Evolutionary conservation across 2,329 filamentous ascomycete species (phyloP).

Genomic region (Onygena corvina): DNA sequence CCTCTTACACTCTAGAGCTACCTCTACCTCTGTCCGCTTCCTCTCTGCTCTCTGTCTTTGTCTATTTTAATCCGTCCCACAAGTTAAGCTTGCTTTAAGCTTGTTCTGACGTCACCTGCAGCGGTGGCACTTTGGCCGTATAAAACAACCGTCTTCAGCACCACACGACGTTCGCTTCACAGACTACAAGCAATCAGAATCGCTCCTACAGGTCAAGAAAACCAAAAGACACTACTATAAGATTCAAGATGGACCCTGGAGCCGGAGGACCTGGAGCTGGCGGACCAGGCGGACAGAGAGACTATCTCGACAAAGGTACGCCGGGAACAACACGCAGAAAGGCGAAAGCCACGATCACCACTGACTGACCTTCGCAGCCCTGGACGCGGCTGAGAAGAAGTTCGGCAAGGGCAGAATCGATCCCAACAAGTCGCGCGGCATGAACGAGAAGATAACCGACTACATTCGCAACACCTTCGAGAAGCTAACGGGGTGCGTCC

Average conservation of each 20-base stretch:
- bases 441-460: slow-evolving; percentile 6
- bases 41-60: no score
- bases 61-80: no score
- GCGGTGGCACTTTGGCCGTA: no score
- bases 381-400: slow-evolving; percentile 1
- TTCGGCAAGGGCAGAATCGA: slow-evolving; percentile 6
- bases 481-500: background rate
- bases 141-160: no score
- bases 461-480: background rate
- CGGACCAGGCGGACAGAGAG: background rate
- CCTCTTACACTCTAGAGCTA: no score
- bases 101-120: background rate
- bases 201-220: no score
- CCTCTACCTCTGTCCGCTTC: no score
- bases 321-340: background rate
- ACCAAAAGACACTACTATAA: background rate
- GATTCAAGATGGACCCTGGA: background rate
- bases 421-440: background rate
- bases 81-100: no score
- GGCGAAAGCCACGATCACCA: background rate
- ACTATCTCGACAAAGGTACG: slow-evolving; percentile 6
- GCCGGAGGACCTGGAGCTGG: background rate
- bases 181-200: no score
- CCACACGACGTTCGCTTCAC: no score
- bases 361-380: background rate